Base-by-base conservation (phyloP, 2,329 filamentous ascomycete species). In the Aureobasidium sp. region DNA sequence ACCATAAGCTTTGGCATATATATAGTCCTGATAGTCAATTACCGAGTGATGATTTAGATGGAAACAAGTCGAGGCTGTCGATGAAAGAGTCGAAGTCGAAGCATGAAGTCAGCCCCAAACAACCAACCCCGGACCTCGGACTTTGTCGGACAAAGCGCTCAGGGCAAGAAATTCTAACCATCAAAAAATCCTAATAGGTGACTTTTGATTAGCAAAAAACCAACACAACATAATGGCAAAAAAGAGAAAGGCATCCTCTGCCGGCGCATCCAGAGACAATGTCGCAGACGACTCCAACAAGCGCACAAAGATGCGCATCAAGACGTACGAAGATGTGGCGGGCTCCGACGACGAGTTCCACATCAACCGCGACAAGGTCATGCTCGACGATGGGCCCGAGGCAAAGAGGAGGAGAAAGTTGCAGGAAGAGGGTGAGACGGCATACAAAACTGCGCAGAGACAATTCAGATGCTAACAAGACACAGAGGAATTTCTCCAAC, bases 281-380 rank as follows among this genome's bases (percentile, higher is more conserved):
- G 55, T 45, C 0, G 41, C n/a, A 39, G 64, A 66, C 31, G 84
- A 61, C 31, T 64, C 52, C n/a, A 64, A 61, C 57, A 63, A 62
- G 41, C 57, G 64, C 51, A 58, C 87, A 39, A 84, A 85, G 58
- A 81, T 91, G 65, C 70, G 72, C 22, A 77, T 82, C 62, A 75
- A 72, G 62, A 87, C 84, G 2, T 93, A 83, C 74, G 87, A 93
- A 74, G 91, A 96, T 75, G 87, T 99, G 68, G 90, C 92, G 67
- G 88, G 97, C 73, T 95, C 91, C 1, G 91, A 96, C 74, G 94
- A 99, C 74, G 91, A 96, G 72, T 96, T 96, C 73, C 90, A 93
- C 70, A 80, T 92, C 64, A 88, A 92, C 66, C 85, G 89, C 66
- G 94, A 99, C 75, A 88, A 90, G 71, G 86, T 99, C 65, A 76